Evolutionary conservation across 345 rosid species (phyloP).

Genomic region (Bruguiera gymnorhiza): DNA sequence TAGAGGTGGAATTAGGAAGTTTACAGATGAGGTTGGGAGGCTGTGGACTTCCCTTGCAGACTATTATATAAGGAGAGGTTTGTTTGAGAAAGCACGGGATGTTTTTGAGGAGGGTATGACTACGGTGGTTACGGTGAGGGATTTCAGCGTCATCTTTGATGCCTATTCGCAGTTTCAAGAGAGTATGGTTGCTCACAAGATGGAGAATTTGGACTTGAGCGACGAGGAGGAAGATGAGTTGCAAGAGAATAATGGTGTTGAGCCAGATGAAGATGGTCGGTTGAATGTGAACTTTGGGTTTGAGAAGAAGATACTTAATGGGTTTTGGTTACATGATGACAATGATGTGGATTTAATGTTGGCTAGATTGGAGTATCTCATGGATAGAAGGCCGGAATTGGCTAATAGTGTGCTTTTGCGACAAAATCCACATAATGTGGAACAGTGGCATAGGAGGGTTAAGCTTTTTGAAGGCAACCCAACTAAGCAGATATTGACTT

Average conservation of each 20-base stretch:
- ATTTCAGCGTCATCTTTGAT: constrained; percentile 89
- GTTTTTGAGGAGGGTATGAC: constrained; percentile 95
- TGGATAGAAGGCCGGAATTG: constrained; percentile 82
- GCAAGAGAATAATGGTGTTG: constrained; percentile 39
- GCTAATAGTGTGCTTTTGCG: constrained; percentile 91
- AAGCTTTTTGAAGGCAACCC: constrained; percentile 89
- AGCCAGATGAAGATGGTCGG: constrained; percentile 64
- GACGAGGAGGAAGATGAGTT: constrained; percentile 54
- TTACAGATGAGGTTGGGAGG: constrained; percentile 87
- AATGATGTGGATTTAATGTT: constrained; percentile 81
- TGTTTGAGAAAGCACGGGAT: constrained; percentile 92
- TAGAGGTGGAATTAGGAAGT: constrained; percentile 94
- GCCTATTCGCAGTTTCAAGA: constrained; percentile 81
- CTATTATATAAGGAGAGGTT: constrained; percentile 79
- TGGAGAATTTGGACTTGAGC: constrained; percentile 62
- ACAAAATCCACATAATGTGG: constrained; percentile 97
- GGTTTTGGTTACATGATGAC: constrained; percentile 87
- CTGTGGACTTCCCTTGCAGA: constrained; percentile 96
- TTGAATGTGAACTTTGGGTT: constrained; percentile 55
- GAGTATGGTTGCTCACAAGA: constrained; percentile 63
- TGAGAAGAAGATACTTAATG: constrained; percentile 71
- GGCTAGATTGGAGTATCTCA: constrained; percentile 73
- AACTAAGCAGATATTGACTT: constrained; percentile 82
- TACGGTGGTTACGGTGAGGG: constrained; percentile 87
- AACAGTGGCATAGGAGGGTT: constrained; percentile 95